Evolutionary conservation across 768 basidiomycete species (phyloP), one percentile per base, ranked within the genome.

Genomic region (Termitomyces sp.): DNA sequence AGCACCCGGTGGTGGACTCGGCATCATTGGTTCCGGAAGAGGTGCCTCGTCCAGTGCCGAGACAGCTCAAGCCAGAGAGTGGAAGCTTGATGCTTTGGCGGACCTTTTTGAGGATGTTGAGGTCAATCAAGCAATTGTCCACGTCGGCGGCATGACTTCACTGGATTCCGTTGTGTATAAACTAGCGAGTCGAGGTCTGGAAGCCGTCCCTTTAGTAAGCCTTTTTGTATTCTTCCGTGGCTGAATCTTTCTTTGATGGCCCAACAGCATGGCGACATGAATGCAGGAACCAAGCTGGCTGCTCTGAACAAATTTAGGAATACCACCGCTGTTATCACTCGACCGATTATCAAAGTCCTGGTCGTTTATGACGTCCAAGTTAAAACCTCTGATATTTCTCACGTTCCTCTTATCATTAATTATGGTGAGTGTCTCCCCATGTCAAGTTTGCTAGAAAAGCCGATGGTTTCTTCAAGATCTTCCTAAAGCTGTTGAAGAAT

Each of bases 401-500:
- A 95, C 70, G 84, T 96, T 44, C 92, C 95, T 60, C 81, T 99
- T 51, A 87, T 99, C 65, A 87, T 99, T 75, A 98, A 98, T 74
- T 98, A 96, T 71, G 93, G 93, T 89, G 63, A 52, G 76, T 12
- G 13, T 41, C 33, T 7, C 20, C 14, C 3, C 16, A 51, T 49
- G 18, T 23, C 8, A 4, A 46, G 44, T 12, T 16, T 33, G 18
- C 8, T 16, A 43, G 7, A 20, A 33, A 18, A 49, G 16, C 38
- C 5, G n/a, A 50, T 40, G 30, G 8, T 4, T 18, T 20, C 35
- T 50, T n/a, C 18, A 48, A 92, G 94, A 96, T 79, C 75, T 95
- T 60, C 93, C 93, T 50, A 93, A 93, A 75, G 93, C 89, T 50
- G 96, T 98, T 40, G 96, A 98, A 77, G 95, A 96, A 72, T 99